These are phyloP conservation scores for Aspergillus sp. DNA, from an alignment of 2,329 filamentous ascomycete genomes.

Conservation along the genomic window DNA sequence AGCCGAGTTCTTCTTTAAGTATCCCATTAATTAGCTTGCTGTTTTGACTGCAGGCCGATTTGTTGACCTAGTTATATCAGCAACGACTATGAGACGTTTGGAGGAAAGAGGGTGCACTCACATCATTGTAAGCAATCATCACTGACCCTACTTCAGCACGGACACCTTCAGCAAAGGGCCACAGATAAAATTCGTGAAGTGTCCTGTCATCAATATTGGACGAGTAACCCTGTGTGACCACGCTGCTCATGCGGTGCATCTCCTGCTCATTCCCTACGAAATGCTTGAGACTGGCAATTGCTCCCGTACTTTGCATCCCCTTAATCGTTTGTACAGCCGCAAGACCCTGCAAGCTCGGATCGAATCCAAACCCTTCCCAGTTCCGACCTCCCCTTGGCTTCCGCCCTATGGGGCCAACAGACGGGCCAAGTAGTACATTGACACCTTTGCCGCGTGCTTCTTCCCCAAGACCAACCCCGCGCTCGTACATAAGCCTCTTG, in stretches of 20 bases:
- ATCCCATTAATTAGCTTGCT: conserved; percentile 68
- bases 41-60: conserved; percentile 67
- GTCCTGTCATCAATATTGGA: conserved; percentile 54
- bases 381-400: conserved; percentile 72
- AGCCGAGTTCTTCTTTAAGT: conserved; percentile 71
- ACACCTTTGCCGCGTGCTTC: conserved; percentile 73
- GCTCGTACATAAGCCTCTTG: conserved; percentile 68
- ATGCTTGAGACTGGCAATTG: conserved; percentile 60
- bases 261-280: conserved; percentile 53
- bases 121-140: conserved; percentile 47
- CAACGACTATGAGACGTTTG: background rate
- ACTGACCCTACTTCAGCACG: conserved; percentile 49
- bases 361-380: conserved; percentile 73
- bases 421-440: conserved; percentile 69
- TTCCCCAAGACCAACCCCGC: conserved; percentile 67
- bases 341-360: conserved; percentile 64
- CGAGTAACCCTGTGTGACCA: conserved; percentile 40
- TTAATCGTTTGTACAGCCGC: conserved; percentile 53
- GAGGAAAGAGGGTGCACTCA: conserved; percentile 15
- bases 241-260: conserved; percentile 50
- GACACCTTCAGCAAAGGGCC: conserved; percentile 53
- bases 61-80: conserved; percentile 54
- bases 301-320: conserved; percentile 57
- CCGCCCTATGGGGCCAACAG: conserved; percentile 69
- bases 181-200: conserved; percentile 47